phyloP scores from a whole-genome alignment of 176 grass and related monocot genomes.

The Triticum urartu region DNA sequence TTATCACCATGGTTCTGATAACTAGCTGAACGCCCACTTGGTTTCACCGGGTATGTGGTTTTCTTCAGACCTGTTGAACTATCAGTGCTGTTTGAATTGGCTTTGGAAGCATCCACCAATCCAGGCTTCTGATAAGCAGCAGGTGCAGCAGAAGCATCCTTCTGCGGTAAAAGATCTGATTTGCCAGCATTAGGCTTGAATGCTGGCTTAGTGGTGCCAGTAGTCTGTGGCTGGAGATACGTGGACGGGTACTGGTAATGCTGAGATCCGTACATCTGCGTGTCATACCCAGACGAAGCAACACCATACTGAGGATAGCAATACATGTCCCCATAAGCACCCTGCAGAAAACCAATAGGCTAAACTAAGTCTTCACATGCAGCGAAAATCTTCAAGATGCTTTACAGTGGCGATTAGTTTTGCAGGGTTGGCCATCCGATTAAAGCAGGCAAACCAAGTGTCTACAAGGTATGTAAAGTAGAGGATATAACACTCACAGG shows the following conservation, averaged over 20 bases:
- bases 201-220: conserved; percentile 28
- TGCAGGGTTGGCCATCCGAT: not conserved
- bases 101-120: conserved; percentile 30
- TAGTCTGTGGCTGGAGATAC: conserved; percentile 45
- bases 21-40: conserved; percentile 28
- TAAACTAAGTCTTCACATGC: not conserved
- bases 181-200: conserved; percentile 39
- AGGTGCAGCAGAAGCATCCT: conserved; percentile 33
- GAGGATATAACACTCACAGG: conserved; percentile 33
- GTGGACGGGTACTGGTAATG: conserved; percentile 47
- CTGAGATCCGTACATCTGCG: conserved; percentile 63
- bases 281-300: conserved; percentile 48
- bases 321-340: conserved; percentile 71
- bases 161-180: conserved; percentile 9
- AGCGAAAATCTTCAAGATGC: not conserved
- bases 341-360: conserved; percentile 42
- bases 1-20: conserved; percentile 47
- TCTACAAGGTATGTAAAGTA: not conserved
- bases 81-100: conserved; percentile 28
- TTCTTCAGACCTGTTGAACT: conserved; percentile 35
- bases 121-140: conserved; percentile 36
- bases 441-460: not conserved
- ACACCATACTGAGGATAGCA: conserved; percentile 63
- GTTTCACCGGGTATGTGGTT: conserved; percentile 14
- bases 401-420: not conserved